Base-by-base conservation (phyloP, 768 basidiomycete species). In the Mycena galopus region DNA sequence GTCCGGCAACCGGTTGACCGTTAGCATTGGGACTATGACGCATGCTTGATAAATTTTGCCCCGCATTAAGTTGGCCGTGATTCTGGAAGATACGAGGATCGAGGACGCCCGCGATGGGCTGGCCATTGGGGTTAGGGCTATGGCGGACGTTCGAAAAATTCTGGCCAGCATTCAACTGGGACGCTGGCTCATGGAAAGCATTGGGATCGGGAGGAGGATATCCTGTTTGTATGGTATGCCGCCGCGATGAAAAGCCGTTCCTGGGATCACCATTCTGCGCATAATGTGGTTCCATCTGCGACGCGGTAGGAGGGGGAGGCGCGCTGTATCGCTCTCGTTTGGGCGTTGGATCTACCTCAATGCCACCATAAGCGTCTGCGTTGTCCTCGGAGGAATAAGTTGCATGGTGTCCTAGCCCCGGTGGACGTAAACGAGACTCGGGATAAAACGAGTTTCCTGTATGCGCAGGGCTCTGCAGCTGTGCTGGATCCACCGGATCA, bases 301-400 rank as follows among this genome's bases (percentile, higher is more conserved):
- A 57, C 12, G 47, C 21, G 27, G 33, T 39, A 21, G 58, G 67
- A 47, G 14, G 56, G 1, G 66, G 67, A 53, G 67, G 72, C 4
- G 57, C 67, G 42, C 72, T 73, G 7, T 21, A 23, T 29, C 72
- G 62, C 16, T 73, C 50, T 56, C 57, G 72, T 21, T 29, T 53
- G 4, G 67, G 63, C 23, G 44, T 12, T 16, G 23, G 5, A 14
- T 71, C 70, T 25, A 47, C 70, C 19, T 64, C 73, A 2, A 75
- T 75, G 33, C 73, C 73, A 32, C 70, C 73, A n/a, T 75, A 75
- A 10, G 73, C 73, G 7, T 19, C 62, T 19, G 60, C 50, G 8
- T 58, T 59, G 21, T 71, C 69, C 47, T 71, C 69, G 27, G 73
- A 71, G 30, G 62, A 44, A 35, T 44, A 30, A 30, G 32, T 21